These are phyloP conservation scores for Iberis pinnata DNA, from an alignment of 345 rosid genomes.

Conservation along the genomic window DNA sequence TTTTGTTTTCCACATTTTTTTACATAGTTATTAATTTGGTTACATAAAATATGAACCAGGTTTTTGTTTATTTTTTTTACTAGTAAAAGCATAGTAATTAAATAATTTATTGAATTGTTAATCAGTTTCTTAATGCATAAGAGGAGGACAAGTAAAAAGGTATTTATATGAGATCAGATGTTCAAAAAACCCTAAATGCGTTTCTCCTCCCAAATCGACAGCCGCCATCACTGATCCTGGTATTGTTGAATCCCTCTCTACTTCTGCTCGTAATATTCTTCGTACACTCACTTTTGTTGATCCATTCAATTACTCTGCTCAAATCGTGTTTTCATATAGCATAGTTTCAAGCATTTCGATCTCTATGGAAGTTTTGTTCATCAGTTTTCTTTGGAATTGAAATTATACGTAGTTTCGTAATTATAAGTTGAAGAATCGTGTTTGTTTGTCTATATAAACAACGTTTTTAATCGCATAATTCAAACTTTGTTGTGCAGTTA, in stretches of 20 bases:
- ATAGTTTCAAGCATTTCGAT: constrained; percentile 23
- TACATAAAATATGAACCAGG: no score
- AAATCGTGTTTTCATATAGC: constrained; percentile 6
- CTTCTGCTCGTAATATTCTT: not conserved
- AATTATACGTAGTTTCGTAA: not conserved
- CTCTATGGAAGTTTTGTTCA: constrained; percentile 7
- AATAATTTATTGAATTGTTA: not conserved
- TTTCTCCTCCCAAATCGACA: constrained; percentile 21
- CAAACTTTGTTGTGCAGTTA: constrained; percentile 5
- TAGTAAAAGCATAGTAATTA: not conserved
- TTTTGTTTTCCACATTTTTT: no score
- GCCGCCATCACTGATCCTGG: constrained; percentile 30
- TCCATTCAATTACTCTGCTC: constrained; percentile 7
- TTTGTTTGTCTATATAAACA: not conserved
- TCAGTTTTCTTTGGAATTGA: constrained; percentile 2
- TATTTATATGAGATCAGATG: constrained; percentile 21
- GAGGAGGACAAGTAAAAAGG: constrained; percentile 6
- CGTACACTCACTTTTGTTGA: constrained; percentile 1
- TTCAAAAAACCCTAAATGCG: constrained; percentile 32
- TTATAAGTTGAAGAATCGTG: not conserved
- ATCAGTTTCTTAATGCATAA: constrained; percentile 10
- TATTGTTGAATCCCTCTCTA: constrained; percentile 3
- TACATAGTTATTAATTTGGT: no score
- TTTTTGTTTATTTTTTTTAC: no score
- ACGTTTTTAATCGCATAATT: not conserved